phyloP scores from a whole-genome alignment of 2,329 filamentous ascomycete species.

The Stachybotrys chartarum region DNA sequence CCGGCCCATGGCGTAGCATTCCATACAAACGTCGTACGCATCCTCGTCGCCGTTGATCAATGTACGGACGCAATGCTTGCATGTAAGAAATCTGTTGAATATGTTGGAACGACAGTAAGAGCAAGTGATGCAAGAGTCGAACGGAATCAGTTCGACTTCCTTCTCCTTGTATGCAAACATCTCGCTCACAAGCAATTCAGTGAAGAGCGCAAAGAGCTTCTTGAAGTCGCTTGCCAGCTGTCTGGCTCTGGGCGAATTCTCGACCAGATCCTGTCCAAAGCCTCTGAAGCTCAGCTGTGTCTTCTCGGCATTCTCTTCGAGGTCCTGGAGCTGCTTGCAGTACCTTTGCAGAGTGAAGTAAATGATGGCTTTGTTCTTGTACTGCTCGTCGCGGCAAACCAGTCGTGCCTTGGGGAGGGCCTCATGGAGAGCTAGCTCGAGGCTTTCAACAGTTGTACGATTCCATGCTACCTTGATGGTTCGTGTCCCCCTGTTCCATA shows the following conservation, averaged over 20 bases:
- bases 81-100: slow-evolving; percentile 94
- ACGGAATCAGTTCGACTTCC: slow-evolving; percentile 68
- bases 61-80: slow-evolving; percentile 69
- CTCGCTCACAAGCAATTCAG: slow-evolving; percentile 74
- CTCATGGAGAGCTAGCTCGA: slow-evolving; percentile 79
- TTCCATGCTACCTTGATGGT: slow-evolving; percentile 99
- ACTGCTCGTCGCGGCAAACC: slow-evolving; percentile 95
- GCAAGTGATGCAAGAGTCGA: slow-evolving; percentile 88
- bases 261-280: slow-evolving; percentile 37
- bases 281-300: slow-evolving; percentile 39
- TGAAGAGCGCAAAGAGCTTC: slow-evolving; percentile 70
- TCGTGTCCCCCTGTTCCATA: slow-evolving; percentile 93
- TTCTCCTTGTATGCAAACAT: slow-evolving; percentile 71
- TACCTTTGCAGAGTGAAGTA: slow-evolving; percentile 85
- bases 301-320: slow-evolving; percentile 42
- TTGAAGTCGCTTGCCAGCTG: slow-evolving; percentile 80
- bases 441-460: slow-evolving; percentile 82
- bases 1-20: slow-evolving; percentile 95
- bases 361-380: slow-evolving; percentile 96
- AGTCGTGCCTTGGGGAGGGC: slow-evolving; percentile 82
- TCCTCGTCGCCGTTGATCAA: slow-evolving; percentile 65
- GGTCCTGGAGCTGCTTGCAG: slow-evolving; percentile 47
- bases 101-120: slow-evolving; percentile 95
- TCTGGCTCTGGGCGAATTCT: slow-evolving; percentile 41
- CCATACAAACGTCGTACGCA: slow-evolving; percentile 95